Evolutionary conservation across 2,329 filamentous ascomycete species (phyloP).

Genomic region (Truncatella angustata): DNA sequence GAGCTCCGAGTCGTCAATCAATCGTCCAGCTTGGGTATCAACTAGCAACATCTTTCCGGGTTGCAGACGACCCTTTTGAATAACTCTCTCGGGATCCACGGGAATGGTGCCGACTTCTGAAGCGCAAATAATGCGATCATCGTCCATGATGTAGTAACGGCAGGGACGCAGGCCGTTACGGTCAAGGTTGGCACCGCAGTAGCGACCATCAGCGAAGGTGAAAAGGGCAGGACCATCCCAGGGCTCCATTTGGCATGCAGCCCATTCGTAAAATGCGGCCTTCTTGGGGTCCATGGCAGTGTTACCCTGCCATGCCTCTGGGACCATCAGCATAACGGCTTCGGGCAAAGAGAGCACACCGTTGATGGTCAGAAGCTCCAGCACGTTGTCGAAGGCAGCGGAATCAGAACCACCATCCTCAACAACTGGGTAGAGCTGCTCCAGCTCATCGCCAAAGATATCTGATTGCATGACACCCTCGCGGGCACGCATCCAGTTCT

Average conservation of each 20-base stretch:
- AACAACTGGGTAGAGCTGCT: constrained; percentile 87
- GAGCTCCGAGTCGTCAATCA: constrained; percentile 90
- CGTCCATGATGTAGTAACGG: constrained; percentile 94
- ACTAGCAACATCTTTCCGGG: constrained; percentile 95
- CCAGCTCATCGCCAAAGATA: constrained; percentile 88
- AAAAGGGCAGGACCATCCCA: constrained; percentile 97
- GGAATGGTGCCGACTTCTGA: constrained; percentile 94
- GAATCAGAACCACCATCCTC: constrained; percentile 97
- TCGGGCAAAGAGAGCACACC: constrained; percentile 92
- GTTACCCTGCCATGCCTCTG: constrained; percentile 97
- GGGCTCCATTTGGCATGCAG: constrained; percentile 97
- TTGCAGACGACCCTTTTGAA: constrained; percentile 91
- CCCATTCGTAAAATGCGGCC: constrained; percentile 98
- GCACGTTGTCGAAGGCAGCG: constrained; percentile 93
- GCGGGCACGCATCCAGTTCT: constrained; percentile 98
- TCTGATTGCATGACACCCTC: constrained; percentile 94
- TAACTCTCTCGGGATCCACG: constrained; percentile 83
- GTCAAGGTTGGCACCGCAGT: constrained; percentile 95
- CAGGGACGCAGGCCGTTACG: constrained; percentile 93
- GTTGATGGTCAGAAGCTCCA: constrained; percentile 92
- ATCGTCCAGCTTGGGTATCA: constrained; percentile 82
- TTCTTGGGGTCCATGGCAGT: constrained; percentile 89
- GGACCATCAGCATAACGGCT: constrained; percentile 98
- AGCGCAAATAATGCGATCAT: constrained; percentile 95
- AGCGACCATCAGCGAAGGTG: constrained; percentile 93